Base-by-base conservation (phyloP, 2,329 filamentous ascomycete species). In the Arthroderma uncinatum region DNA sequence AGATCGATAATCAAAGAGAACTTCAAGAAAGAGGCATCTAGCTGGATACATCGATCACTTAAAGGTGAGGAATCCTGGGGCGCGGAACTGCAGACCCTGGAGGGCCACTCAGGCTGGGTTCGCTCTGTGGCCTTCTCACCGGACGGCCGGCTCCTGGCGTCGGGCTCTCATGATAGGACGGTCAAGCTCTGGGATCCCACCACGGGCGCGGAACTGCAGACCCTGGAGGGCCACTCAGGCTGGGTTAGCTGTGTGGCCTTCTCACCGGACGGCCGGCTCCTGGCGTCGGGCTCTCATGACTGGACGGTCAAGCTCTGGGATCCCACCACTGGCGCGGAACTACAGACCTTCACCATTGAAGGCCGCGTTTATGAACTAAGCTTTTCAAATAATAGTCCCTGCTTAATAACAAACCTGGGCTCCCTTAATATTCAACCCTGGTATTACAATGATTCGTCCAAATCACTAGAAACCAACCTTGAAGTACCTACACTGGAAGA, bases 241-340 rank as follows among this genome's bases (percentile, higher is more conserved):
- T 12, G 1, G 10, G 52, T 55, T 47, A 4, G 30, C 9, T 33
- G n/a, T 36, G 39, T 55, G 14, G 36, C 36, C 25, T 58, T 54
- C 39, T 58, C 56, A n/a, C 7, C 48, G 3, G 23, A 34, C 48
- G 25, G 23, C 48, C 14, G 16, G 16, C 25, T 54, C 12, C 10
- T 90, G 5, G 93, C 92, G 1, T 92, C 86, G 62, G 93, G 14
- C 21, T 25, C 53, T 58, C 9, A 4, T 10, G 1, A 25, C 14
- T 25, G 14, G 4, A 44, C 40, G 42, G 37, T 52, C 30, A 53
- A 30, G 44, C 34, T 59, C n/a, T 57, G 54, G 57, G 21, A 59
- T 53, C 16, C 44, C 25, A 78, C 84, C 8, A 84, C 85, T 2
- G 87, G 79, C 5, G 96, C 97, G 70, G 91, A 92, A 0, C 77